A percentile compares a stretch with the other conserved stretches of the same genome.
Evolutionary conservation across 176 grass and related monocot genomes (phyloP).

Genomic region (Oryza rufipogon): DNA sequence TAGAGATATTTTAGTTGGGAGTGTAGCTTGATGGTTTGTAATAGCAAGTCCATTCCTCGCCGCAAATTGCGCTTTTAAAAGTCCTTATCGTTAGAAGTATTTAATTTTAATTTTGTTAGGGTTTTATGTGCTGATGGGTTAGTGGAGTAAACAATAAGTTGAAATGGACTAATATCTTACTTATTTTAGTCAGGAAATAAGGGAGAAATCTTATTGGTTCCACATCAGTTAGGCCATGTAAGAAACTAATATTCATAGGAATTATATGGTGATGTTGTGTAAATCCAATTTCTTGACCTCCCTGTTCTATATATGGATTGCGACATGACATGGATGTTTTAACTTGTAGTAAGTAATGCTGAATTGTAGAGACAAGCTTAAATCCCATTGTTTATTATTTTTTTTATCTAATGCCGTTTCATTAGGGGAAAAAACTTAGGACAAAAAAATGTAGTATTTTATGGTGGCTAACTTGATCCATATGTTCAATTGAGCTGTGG

Average conservation of each 20-base stretch:
- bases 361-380: constrained; percentile 21
- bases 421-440: not conserved
- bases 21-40: not conserved
- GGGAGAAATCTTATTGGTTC: constrained; percentile 23
- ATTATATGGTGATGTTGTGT: not conserved
- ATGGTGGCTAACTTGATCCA: not conserved
- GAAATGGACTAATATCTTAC: constrained; percentile 14
- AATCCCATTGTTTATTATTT: not conserved
- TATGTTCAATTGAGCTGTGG: not conserved
- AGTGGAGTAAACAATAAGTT: constrained; percentile 25
- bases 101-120: constrained; percentile 6
- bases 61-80: not conserved
- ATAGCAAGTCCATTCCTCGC: not conserved
- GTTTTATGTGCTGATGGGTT: not conserved
- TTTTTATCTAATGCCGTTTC: not conserved
- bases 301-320: constrained; percentile 4
- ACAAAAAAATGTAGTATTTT: not conserved
- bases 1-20: not conserved
- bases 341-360: constrained; percentile 49
- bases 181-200: not conserved
- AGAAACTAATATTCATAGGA: not conserved
- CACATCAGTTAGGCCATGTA: constrained; percentile 5
- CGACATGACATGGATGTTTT: constrained; percentile 49
- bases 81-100: not conserved
- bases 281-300: constrained; percentile 7